These are phyloP conservation scores for Rubia tinctorum DNA, from an alignment of 305 asterid species.

Conservation along the genomic window DNA sequence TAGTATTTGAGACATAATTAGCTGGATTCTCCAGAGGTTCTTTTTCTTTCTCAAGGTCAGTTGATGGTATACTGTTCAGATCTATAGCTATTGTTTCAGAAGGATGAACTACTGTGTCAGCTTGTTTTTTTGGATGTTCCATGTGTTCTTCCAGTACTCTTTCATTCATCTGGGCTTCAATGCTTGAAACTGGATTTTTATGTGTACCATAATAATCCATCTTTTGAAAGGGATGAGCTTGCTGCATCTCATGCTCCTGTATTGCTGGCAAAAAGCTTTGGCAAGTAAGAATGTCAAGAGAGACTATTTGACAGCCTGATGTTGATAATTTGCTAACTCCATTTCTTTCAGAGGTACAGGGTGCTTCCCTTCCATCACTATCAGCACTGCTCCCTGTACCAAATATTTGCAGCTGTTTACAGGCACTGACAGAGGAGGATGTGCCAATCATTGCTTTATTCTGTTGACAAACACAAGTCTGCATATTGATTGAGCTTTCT, in stretches of 20 bases:
- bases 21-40: slow-evolving; percentile 23
- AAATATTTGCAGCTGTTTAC: slow-evolving; percentile 22
- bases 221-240: slow-evolving; percentile 24
- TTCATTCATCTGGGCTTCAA: slow-evolving; percentile 24
- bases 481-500: slow-evolving; percentile 12
- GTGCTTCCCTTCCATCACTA: slow-evolving; percentile 19
- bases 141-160: slow-evolving; percentile 27
- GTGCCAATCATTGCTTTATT: slow-evolving; percentile 24
- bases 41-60: slow-evolving; percentile 25
- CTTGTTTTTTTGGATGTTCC: slow-evolving; percentile 25
- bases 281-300: slow-evolving; percentile 19
- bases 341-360: slow-evolving; percentile 16
- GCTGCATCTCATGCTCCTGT: slow-evolving; percentile 21
- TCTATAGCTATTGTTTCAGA: slow-evolving; percentile 28
- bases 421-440: slow-evolving; percentile 20
- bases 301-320: slow-evolving; percentile 19
- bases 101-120: slow-evolving; percentile 23
- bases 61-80: slow-evolving; percentile 16
- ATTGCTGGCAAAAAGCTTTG: slow-evolving; percentile 18
- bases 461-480: slow-evolving; percentile 27
- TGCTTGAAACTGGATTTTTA: slow-evolving; percentile 26
- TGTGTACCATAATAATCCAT: slow-evolving; percentile 14
- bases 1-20: slow-evolving; percentile 10
- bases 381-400: slow-evolving; percentile 21
- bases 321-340: slow-evolving; percentile 22